Evolutionary conservation across 306 rosid genomes (phyloP), one percentile per base, ranked within the genome.

Genomic region (barrel medic (Medicago truncatula)): DNA sequence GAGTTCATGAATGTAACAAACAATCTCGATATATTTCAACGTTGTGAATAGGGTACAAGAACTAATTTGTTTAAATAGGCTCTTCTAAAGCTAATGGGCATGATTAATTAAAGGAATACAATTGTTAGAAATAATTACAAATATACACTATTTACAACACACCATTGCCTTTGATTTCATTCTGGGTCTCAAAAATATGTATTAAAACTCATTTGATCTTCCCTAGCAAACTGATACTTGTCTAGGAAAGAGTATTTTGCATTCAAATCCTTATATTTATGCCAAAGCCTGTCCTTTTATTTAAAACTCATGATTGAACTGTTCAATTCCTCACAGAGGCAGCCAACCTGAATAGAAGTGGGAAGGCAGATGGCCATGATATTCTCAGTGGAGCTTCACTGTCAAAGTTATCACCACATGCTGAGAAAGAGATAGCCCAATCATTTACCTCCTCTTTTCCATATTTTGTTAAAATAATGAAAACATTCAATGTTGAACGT

Each of bases 401-500:
- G 67, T 86, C 85, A 4, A 84, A 86, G 34, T 68, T 83, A 23
- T 79, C 88, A n/a, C 79, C 88, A 39, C 87, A 77, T 6, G 96
- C 87, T 67, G 89, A 85, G 81, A 88, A 79, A 82, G 80, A 83
- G 85, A 87, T 88, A 49, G 91, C 96, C 52, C 92, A 81, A 74
- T 82, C 90, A 67, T 91, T 93, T 88, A 81, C 85, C 58, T 93
- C 98, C 71, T 16, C 82, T 53, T 89, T 80, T 67, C 96, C 98
- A 0, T 89, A 83, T 84, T 93, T 93, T 52, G 88, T 93, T 81
- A 85, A 88, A 91, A 88, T 84, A 86, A 93, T 93, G 92, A 93
- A 93, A 87, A 88, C 91, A 84, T 93, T 91, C 90, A 93, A 93
- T 60, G 83, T 90, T 83, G 81, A 90, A 69, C 97, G 98, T 74